Conservation (phyloP, 1,284 basidiomycete genomes). For the Cryptococcus sp. region DNA sequence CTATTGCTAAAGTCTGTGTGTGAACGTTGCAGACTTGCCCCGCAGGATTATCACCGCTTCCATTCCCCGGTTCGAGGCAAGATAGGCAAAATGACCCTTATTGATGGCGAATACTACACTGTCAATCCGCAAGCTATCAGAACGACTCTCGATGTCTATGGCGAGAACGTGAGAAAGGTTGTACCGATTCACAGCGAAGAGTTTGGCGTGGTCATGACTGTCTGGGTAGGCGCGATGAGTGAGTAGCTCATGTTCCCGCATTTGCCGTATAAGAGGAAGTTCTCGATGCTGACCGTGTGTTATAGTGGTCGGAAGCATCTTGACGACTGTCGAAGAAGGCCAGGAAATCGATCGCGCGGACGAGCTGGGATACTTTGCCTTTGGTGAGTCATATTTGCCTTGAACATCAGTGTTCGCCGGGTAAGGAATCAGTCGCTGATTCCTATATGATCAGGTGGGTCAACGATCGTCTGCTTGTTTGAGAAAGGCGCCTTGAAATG, state of each 20-base stretch:
- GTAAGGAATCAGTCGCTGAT: conserved; percentile 6
- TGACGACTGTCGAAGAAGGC: conserved; percentile 81
- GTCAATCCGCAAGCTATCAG: conserved; percentile 64
- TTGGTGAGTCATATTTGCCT: conserved; percentile 61
- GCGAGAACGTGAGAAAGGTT: conserved; percentile 87
- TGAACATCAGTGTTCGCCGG: background rate
- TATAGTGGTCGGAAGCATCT: conserved; percentile 78
- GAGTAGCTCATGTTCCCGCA: conserved; percentile 18
- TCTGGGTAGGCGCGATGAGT: conserved; percentile 87
- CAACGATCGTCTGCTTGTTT: conserved; percentile 83
- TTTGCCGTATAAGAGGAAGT: background rate
- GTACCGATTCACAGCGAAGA: conserved; percentile 82
- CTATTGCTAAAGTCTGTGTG: background rate
- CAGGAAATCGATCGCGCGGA: conserved; percentile 76
- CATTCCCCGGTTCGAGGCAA: conserved; percentile 86
- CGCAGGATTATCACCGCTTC: conserved; percentile 96
- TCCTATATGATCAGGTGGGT: conserved; percentile 64
- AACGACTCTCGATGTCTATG: conserved; percentile 78
- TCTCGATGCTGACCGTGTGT: conserved; percentile 9
- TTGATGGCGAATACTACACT: conserved; percentile 87
- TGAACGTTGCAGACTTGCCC: conserved; percentile 62
- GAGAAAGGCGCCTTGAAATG: conserved; percentile 78
- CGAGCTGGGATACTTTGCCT: conserved; percentile 91
- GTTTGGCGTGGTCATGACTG: conserved; percentile 85
- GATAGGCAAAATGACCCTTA: conserved; percentile 76